Conservation (phyloP, 495 filamentous ascomycete species). For the Lasiosphaeria ovina region DNA sequence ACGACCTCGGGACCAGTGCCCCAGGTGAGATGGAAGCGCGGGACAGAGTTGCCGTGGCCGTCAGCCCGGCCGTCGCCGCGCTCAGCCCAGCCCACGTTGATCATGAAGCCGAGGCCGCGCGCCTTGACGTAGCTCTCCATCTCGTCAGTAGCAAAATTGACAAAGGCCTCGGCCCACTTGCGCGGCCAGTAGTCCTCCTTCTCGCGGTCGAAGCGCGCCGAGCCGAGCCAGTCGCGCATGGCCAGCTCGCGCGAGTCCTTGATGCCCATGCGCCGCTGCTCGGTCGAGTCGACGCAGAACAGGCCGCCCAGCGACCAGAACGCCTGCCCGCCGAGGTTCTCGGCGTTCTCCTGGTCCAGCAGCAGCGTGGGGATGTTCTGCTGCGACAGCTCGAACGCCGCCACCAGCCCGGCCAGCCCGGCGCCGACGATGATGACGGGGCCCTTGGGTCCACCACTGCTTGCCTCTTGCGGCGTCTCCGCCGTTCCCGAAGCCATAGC, state of each 20-base stretch:
- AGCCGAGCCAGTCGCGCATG: conserved; percentile 49
- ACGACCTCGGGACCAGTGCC: conserved; percentile 54
- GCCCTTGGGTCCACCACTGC: background rate
- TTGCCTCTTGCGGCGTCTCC: background rate
- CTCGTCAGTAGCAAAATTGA: conserved; percentile 49
- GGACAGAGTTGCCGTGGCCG: conserved; percentile 53
- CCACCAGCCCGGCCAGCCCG: conserved; percentile 52
- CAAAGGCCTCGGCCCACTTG: conserved; percentile 53
- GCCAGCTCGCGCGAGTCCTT: conserved; percentile 47
- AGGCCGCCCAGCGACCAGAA: conserved; percentile 56
- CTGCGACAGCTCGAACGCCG: conserved; percentile 49
- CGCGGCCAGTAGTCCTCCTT: conserved; percentile 50
- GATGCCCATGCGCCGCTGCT: conserved; percentile 51
- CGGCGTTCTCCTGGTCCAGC: conserved; percentile 49
- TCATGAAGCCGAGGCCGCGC: conserved; percentile 42
- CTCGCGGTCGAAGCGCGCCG: conserved; percentile 49
- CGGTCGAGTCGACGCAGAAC: conserved; percentile 49
- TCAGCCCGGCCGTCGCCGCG: conserved; percentile 47
- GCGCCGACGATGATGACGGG: conserved; percentile 51
- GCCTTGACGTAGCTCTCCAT: conserved; percentile 50
- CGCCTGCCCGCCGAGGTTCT: conserved; percentile 50
- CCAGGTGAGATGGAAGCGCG: conserved; percentile 52
- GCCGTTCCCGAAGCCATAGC: background rate
- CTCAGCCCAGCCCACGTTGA: conserved; percentile 52
- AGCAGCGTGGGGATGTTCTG: conserved; percentile 39